These are phyloP conservation scores for Bimuria novae-zelandiae DNA, from an alignment of 2,329 filamentous ascomycete species.

Conservation along the genomic window DNA sequence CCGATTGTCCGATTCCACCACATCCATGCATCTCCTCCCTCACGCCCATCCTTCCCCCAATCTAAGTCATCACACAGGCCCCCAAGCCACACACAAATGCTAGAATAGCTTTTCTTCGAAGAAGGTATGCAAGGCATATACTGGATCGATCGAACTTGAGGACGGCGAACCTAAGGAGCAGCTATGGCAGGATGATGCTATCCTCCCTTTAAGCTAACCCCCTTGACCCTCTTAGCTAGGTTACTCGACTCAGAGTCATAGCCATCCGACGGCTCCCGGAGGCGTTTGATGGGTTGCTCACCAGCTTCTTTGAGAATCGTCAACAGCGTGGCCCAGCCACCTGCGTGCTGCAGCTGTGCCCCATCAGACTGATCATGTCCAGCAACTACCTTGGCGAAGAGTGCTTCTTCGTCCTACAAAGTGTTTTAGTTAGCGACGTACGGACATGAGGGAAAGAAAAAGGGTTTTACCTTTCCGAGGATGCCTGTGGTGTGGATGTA, in stretches of 20 bases:
- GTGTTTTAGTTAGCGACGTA: constrained; percentile 19
- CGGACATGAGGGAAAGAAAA: not conserved
- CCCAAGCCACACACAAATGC: not conserved
- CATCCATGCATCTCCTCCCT: not conserved
- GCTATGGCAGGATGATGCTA: constrained; percentile 22
- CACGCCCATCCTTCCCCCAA: constrained; percentile 17
- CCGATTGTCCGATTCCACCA: no score
- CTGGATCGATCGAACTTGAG: constrained; percentile 19
- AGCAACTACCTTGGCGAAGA: constrained; percentile 84
- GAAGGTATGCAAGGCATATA: not conserved
- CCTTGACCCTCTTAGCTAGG: constrained; percentile 69
- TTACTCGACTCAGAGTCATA: constrained; percentile 61
- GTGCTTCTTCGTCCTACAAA: constrained; percentile 81
- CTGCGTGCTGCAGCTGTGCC: constrained; percentile 80
- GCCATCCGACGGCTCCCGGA: constrained; percentile 35
- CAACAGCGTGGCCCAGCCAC: constrained; percentile 92
- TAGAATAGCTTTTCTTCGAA: not conserved
- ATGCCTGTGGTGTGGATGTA: constrained; percentile 82
- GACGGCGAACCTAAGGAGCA: constrained; percentile 27
- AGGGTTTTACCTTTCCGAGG: constrained; percentile 72
- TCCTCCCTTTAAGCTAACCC: constrained; percentile 57
- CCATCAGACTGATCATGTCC: constrained; percentile 80
- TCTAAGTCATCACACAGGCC: constrained; percentile 15
- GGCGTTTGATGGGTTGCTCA: constrained; percentile 87
- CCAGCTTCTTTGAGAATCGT: constrained; percentile 94